These are phyloP conservation scores for Gnaphalium uliginosum DNA, from an alignment of 129 eudicot genomes.

Conservation along the genomic window DNA sequence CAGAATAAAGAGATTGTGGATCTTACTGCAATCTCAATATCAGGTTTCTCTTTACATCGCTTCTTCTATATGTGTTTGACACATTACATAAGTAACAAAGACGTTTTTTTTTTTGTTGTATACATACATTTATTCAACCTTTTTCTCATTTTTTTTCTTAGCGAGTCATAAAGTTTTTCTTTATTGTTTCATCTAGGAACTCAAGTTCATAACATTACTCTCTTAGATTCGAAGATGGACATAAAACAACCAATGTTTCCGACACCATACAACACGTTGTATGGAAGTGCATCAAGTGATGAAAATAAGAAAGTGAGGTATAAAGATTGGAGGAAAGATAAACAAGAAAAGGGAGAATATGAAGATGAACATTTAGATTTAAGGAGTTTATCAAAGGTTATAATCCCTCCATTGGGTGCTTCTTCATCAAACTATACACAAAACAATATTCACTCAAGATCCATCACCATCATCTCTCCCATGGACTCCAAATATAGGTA, in stretches of 20 bases:
- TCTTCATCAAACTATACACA: conserved; percentile 41
- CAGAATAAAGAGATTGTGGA: neutral
- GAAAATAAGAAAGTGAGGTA: conserved; percentile 13
- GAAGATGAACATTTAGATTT: conserved; percentile 37
- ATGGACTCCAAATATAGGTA: conserved; percentile 79
- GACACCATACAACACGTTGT: conserved; percentile 5
- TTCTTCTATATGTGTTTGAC: conserved; percentile 1
- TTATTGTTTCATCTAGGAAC: conserved; percentile 10
- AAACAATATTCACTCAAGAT: conserved; percentile 29
- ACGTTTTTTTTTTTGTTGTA: neutral
- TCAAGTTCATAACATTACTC: conserved; percentile 12
- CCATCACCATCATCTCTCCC: conserved; percentile 57
- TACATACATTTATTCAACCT: neutral
- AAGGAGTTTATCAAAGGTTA: conserved; percentile 66
- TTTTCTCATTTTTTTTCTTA: neutral
- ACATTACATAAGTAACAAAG: conserved; percentile 8
- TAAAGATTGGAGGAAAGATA: conserved; percentile 23
- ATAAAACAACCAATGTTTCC: conserved; percentile 24
- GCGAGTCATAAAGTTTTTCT: neutral
- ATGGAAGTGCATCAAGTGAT: conserved; percentile 18
- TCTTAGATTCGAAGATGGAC: conserved; percentile 33
- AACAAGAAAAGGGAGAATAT: conserved; percentile 21
- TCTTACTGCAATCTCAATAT: conserved; percentile 11
- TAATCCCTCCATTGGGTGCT: conserved; percentile 82
- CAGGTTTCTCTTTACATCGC: neutral